These are phyloP conservation scores for Erodium moschatum DNA, from an alignment of 441 rosid species.

Conservation along the genomic window DNA sequence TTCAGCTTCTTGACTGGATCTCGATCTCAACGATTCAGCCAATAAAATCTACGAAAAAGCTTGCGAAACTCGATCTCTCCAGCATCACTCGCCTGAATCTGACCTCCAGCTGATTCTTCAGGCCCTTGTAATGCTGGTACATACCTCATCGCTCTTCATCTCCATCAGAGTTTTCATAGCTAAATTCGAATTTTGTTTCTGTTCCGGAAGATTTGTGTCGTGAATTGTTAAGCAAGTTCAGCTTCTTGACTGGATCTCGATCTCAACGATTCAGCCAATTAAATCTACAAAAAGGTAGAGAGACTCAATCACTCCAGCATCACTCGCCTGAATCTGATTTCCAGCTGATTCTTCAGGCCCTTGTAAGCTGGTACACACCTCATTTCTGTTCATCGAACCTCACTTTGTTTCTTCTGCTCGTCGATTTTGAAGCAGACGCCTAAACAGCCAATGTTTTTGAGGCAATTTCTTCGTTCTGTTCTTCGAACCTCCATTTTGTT, in stretches of 20 bases:
- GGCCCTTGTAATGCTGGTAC: constrained; percentile 56
- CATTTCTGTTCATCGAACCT: background rate
- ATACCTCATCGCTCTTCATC: background rate
- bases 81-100: constrained; percentile 61
- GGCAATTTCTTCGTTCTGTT: too few species aligned
- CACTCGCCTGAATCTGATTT: constrained; percentile 58
- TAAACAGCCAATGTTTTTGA: too few species aligned
- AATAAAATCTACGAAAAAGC: constrained; percentile 22
- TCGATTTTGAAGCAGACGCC: too few species aligned
- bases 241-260: constrained; percentile 53
- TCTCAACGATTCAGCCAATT: constrained; percentile 26
- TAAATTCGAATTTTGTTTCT: background rate
- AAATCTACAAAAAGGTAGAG: constrained; percentile 29
- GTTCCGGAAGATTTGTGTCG: background rate
- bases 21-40: constrained; percentile 24
- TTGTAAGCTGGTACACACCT: constrained; percentile 37
- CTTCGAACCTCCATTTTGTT: too few species aligned
- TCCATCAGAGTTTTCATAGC: background rate
- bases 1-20: constrained; percentile 58
- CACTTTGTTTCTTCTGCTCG: background rate
- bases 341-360: constrained; percentile 50
- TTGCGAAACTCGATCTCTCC: constrained; percentile 35
- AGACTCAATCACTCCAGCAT: constrained; percentile 29
- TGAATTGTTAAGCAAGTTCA: constrained; percentile 30
- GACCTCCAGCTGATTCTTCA: constrained; percentile 35